Base-by-base conservation (phyloP, 495 filamentous ascomycete genomes). In the Aspergillus avenaceus region DNA sequence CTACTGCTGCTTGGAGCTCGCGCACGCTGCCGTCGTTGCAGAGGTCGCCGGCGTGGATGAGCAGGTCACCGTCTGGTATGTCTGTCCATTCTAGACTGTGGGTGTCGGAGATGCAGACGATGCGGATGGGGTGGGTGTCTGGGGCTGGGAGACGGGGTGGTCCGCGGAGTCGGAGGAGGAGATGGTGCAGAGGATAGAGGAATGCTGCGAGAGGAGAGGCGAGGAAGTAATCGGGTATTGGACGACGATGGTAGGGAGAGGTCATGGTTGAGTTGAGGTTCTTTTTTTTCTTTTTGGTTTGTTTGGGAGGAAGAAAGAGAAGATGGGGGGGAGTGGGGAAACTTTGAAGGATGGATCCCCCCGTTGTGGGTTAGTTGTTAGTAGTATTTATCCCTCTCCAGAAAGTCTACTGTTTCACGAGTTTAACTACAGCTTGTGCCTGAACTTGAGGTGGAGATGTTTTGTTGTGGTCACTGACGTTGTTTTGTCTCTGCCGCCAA, bases 91-190 rank as follows among this genome's bases (percentile, higher is more conserved):
- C 75, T 21, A 78, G 67, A 13, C 76, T 80, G 62, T 97, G 92
- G 7, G 92, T 96, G 65, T 97, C 92, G 1, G 90, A 93, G 29
- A 97, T 84, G 61, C 87, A 95, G 42, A 97, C 86, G 27, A 97
- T 77, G 27, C 84, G 79, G 56, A 96, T 85, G 0, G 80, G 74
- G 0, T 64, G 72, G 12, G 67, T 64, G 38, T 73, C 60, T 23
- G 72, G 69, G 1, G 81, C 75, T 13, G 80, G 72, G 5, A 66
- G 71, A 45, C 77, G 77, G 3, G 85, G 77, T 29, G 76, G 64
- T 0, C 84, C 81, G 21, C 87, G 82, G 14, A 91, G 76, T 55
- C 70, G 76, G 13, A 84, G 74, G 27, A 92, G 62, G 31, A 84
- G 28, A 26, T 73, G 73, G 68, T 91, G 86, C 11, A 87, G 46